These are phyloP conservation scores for Vitis labrusca DNA, from an alignment of 164 flowering plant species.

Conservation along the genomic window DNA sequence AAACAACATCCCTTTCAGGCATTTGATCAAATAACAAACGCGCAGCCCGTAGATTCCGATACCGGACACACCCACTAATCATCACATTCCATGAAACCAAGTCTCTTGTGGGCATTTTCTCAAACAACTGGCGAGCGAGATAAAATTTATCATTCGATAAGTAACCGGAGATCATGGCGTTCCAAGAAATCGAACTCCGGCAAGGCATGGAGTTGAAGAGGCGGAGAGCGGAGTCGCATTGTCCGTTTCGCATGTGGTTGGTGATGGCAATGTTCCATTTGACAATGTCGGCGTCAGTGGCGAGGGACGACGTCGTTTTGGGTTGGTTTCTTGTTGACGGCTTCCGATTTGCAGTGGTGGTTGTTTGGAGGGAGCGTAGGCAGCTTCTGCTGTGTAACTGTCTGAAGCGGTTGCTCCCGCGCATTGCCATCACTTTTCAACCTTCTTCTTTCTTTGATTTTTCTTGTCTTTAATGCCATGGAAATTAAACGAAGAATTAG, in stretches of 20 bases:
- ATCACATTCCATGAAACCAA: conserved; percentile 83
- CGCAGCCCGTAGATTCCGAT: conserved; percentile 50
- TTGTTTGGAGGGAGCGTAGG: conserved; percentile 3
- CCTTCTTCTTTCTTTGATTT: background rate
- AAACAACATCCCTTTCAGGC: conserved; percentile 75
- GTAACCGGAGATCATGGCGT: conserved; percentile 80
- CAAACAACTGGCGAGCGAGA: conserved; percentile 57
- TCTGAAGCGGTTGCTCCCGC: conserved; percentile 22
- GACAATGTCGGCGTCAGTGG: conserved; percentile 43
- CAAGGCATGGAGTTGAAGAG: conserved; percentile 64
- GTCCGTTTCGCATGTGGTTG: conserved; percentile 62
- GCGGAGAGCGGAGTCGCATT: conserved; percentile 45
- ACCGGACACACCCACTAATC: conserved; percentile 58
- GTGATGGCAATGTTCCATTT: conserved; percentile 61
- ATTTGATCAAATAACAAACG: conserved; percentile 63
- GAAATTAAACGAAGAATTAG: no score
- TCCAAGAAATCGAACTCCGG: conserved; percentile 61
- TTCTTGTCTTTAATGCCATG: no score
- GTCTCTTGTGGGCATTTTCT: conserved; percentile 64
- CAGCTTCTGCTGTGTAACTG: conserved; percentile 13
- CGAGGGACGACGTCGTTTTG: background rate
- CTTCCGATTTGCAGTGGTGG: conserved; percentile 4
- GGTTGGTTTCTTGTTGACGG: conserved; percentile 20
- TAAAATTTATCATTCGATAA: conserved; percentile 41
- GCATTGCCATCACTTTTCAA: conserved; percentile 14